Evolutionary conservation across 2,329 filamentous ascomycete genomes (phyloP).

Genomic region (Penicillium sp.): DNA sequence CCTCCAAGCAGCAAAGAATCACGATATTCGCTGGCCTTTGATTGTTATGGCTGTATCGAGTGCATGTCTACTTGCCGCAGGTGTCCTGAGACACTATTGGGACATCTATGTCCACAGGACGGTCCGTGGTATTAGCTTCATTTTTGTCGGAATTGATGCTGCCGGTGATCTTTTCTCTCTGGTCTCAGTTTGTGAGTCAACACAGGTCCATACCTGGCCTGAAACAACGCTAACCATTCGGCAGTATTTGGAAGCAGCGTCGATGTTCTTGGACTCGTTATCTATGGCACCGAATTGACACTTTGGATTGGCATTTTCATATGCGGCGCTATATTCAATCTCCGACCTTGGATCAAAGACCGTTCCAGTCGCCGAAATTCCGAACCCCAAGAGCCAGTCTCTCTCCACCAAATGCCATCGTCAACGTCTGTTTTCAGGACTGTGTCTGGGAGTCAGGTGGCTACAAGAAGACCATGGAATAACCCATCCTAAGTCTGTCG

Average conservation of each 20-base stretch:
- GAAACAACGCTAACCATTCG: background rate
- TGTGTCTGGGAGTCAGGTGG: conserved; percentile 40
- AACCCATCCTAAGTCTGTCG: conserved; percentile 41
- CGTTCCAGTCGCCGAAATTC: conserved; percentile 10
- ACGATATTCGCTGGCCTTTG: conserved; percentile 60
- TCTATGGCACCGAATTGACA: conserved; percentile 66
- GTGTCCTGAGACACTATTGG: conserved; percentile 69
- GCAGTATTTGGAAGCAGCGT: conserved; percentile 26
- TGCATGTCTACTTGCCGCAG: conserved; percentile 63
- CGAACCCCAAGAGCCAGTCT: conserved; percentile 15
- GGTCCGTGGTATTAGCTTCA: conserved; percentile 70
- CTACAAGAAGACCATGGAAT: conserved; percentile 15
- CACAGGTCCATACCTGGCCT: background rate
- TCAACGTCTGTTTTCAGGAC: conserved; percentile 67
- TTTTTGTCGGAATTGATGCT: conserved; percentile 71
- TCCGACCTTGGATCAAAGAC: conserved; percentile 58
- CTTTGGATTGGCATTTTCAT: conserved; percentile 70
- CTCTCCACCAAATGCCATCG: conserved; percentile 55
- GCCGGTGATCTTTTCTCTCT: conserved; percentile 69
- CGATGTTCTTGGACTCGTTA: conserved; percentile 65
- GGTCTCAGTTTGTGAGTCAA: conserved; percentile 55
- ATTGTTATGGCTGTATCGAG: conserved; percentile 69
- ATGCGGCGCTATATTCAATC: conserved; percentile 66
- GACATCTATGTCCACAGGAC: conserved; percentile 69
- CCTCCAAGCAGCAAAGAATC: conserved; percentile 49